Evolutionary conservation across 2,329 filamentous ascomycete genomes (phyloP), one percentile per base, ranked within the genome.

Genomic region (Pestalotiopsis sp.): DNA sequence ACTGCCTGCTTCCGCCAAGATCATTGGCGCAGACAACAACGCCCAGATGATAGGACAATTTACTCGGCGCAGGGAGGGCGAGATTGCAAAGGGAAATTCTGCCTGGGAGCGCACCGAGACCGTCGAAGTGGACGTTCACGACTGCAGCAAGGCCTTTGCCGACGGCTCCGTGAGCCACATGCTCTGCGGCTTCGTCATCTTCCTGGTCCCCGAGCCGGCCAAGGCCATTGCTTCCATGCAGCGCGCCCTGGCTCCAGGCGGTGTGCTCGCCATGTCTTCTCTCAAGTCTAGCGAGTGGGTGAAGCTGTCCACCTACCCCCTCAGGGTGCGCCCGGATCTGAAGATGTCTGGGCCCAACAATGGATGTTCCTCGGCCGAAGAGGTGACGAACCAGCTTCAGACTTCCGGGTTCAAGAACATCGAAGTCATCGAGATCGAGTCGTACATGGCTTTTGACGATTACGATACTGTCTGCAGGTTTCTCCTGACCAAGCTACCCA

Each of bases 21-120:
- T 70, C 14, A 66, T 69, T 31, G 70, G 70, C 20, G 70, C 69
- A 52, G 71, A 72, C 45, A 72, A 59, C 60, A 72, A 62, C 31
- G 58, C 65, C 14, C 41, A 69, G 14, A 72, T 72, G 71, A 31
- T 71, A 12, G 67, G 60, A 20, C 69, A 68, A 58, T 71, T 69
- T 49, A 52, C 13, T 20, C 36, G 9, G 2, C 64, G 65, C 17
- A 62, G 27, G 65, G 7, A 66, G 36, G 66, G 64, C 4, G 70
- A 69, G 40, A 20, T 68, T 2, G 66, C 58, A 2, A 65, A 61
- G 41, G 70, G 67, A 17, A 67, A 66, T 31, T 36, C 58, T 4
- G 64, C 45, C 56, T 71, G 68, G 68, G 20, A n/a, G 45, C 64
- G 66, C 38, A 65, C 58, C 14, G 65, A 68, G 69, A 64, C 67